Evolutionary conservation across 176 grass and related monocot species (phyloP), one percentile per base, ranked within the genome.

Genomic region (Calamus simplicifolius): DNA sequence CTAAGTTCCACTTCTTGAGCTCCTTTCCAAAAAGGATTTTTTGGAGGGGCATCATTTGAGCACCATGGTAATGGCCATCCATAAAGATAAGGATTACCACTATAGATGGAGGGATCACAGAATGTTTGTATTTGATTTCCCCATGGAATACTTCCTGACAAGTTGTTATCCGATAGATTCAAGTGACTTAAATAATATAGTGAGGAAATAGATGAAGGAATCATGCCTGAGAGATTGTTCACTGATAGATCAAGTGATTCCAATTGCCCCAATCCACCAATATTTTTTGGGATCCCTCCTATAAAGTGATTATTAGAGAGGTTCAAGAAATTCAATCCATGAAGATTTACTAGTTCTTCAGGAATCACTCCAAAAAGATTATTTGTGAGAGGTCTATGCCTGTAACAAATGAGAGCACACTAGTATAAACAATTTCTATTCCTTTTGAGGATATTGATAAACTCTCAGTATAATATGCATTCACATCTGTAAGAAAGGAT

Each of bases 141-240:
- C 8, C 6, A 1, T 17, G 26, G 51, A 13, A 67, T 67, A 30
- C 4, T 23, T 14, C 64, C 64, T 5, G 15, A 6, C 3, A 67
- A 6, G 15, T 67, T 54, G 5, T 67, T 67, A 17, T 54, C 31
- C 2, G 64, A 67, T 16, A 67, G 15, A 16, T 67, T 67, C 25
- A 67, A 19, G 26, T 14, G 6, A 1, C 7, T 31, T 0, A 55
- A 7, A 15, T 19, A 67, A 67, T 53, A 19, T 30, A 54, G 5
- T 0, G 2, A 10, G 5, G 27, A 30, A 5, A 66, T 29, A 3
- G 3, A 15, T 6, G 3, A 5, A 18, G 51, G 51, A 21, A 67
- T 21, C 25, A 13, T 19, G 4, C 64, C 51, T 18, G 26, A 13
- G 5, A 67, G 17, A 54, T 67, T 55, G 16, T 67, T 67, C 25